Conservation (phyloP, 2,329 filamentous ascomycete genomes). For the Volutella citrinella region DNA sequence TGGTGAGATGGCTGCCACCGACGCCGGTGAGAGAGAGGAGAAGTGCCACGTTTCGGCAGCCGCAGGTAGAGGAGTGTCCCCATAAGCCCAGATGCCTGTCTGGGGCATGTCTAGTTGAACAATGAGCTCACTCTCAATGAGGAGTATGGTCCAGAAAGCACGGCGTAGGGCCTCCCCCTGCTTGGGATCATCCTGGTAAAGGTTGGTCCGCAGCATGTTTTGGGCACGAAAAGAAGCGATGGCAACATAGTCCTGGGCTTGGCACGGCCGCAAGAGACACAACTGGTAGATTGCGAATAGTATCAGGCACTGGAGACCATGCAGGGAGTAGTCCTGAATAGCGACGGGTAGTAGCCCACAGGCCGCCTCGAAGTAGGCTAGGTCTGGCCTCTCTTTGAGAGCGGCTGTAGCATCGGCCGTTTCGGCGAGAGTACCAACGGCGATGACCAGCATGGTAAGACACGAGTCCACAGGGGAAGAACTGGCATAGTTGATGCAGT, state of each 20-base stretch:
- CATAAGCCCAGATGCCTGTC: conserved; percentile 4
- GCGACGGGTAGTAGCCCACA: conserved; percentile 1
- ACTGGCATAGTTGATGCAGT: not conserved
- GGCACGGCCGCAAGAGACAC: conserved; percentile 2
- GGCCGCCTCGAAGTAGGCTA: conserved; percentile 2
- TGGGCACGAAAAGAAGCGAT: conserved; percentile 3
- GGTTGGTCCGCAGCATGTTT: conserved; percentile 2
- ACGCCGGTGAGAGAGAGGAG: not conserved
- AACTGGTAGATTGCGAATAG: conserved; percentile 2
- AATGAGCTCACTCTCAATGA: conserved; percentile 5
- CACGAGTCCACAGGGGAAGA: conserved; percentile 1
- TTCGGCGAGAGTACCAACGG: not conserved
- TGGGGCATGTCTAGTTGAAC: conserved; percentile 1
- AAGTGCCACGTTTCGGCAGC: conserved; percentile 1
- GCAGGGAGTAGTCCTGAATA: conserved; percentile 1
- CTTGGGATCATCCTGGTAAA: not conserved
- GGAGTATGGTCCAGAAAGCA: conserved; percentile 5
- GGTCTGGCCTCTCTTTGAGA: conserved; percentile 1
- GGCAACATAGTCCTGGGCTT: conserved; percentile 3
- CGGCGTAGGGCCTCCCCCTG: not conserved
- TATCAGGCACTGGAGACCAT: conserved; percentile 1
- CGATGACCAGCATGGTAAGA: conserved; percentile 1
- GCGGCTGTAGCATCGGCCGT: not conserved
- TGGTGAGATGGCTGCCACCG: too few relatives aligned
- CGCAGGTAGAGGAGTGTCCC: conserved; percentile 5